A percentile compares a stretch with the other conserved stretches of the same genome.
Conservation (phyloP, 2,329 filamentous ascomycete species). For the Coleophoma cylindrospora region DNA sequence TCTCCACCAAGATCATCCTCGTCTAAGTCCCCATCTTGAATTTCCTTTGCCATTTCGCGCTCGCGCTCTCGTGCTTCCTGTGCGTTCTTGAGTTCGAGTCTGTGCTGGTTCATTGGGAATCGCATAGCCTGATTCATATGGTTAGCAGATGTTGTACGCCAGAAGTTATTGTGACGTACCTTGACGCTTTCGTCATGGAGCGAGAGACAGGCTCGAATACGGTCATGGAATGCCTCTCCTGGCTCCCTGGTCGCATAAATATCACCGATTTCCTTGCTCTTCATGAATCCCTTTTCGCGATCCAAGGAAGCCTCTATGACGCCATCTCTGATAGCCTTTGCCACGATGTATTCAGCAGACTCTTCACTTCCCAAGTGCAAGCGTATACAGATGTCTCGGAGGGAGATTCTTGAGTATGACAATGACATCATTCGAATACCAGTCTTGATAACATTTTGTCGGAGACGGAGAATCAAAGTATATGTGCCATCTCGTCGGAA, state of each 20-base stretch:
- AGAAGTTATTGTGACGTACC: conserved; percentile 44
- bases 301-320: conserved; percentile 95
- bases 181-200: conserved; percentile 98
- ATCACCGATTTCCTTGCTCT: conserved; percentile 94
- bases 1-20: conserved; percentile 94
- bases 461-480: conserved; percentile 86
- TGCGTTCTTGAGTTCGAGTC: conserved; percentile 93
- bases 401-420: conserved; percentile 93
- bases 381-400: conserved; percentile 95
- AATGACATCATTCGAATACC: conserved; percentile 99
- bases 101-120: conserved; percentile 99
- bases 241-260: conserved; percentile 95
- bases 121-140: conserved; percentile 71
- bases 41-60: conserved; percentile 96
- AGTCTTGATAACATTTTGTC: conserved; percentile 99
- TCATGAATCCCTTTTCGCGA: conserved; percentile 94
- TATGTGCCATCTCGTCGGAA: conserved; percentile 96
- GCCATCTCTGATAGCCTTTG: conserved; percentile 95
- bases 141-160: neutral
- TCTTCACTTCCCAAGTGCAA: conserved; percentile 92
- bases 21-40: conserved; percentile 94
- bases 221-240: conserved; percentile 95
- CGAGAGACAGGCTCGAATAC: conserved; percentile 84
- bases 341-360: conserved; percentile 97
- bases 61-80: conserved; percentile 97